phyloP scores from a whole-genome alignment of 345 rosid species.

The Pugionium cornutum region DNA sequence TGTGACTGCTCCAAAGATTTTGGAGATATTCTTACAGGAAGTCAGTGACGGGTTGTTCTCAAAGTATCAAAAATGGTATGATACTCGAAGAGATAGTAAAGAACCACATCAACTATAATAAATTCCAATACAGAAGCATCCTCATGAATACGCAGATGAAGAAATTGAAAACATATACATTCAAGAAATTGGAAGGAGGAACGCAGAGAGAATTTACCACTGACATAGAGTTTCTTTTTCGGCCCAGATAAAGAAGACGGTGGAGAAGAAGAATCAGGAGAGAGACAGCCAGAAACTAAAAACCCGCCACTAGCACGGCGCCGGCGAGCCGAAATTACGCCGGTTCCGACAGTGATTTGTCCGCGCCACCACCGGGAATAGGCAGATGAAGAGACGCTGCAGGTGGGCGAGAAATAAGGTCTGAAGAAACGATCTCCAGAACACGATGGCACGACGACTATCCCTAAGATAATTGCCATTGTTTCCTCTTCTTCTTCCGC shows the following conservation, averaged over 20 bases:
- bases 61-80: not conserved
- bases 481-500: conserved; percentile 9
- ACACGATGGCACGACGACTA: conserved; percentile 22
- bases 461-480: conserved; percentile 33
- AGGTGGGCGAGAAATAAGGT: not conserved
- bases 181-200: not conserved
- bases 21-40: not conserved
- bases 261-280: conserved; percentile 37
- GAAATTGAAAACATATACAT: not conserved
- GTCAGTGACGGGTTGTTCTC: not conserved
- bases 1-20: not conserved
- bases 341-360: conserved; percentile 6
- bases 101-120: not conserved
- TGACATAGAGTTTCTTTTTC: conserved; percentile 63
- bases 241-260: conserved; percentile 31
- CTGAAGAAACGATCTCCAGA: conserved; percentile 6
- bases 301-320: conserved; percentile 13
- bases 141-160: not conserved
- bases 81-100: not conserved
- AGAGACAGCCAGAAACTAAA: conserved; percentile 18
- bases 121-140: not conserved
- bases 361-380: not conserved
- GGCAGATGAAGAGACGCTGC: conserved; percentile 23
- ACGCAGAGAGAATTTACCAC: conserved; percentile 45
- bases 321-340: not conserved